Evolutionary conservation across 306 rosid species (phyloP), one percentile per base, ranked within the genome.

Genomic region (Vigna radiata): DNA sequence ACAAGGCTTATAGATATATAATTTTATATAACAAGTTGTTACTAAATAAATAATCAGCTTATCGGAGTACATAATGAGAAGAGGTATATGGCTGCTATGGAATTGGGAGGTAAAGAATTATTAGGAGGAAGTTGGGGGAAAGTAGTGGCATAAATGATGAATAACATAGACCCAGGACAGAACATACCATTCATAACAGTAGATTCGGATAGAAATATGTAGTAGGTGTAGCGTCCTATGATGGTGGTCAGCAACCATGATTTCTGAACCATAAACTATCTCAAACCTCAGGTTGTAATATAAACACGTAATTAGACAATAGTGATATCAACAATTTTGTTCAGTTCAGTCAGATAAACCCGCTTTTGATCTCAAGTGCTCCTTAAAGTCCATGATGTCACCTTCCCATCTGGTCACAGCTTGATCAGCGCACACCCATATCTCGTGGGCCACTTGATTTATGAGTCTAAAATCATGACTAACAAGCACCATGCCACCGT

Each of bases 391-490:
- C 98, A 96, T 96, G 41, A 96, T 96, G 72, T 82, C 99, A 65
- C 99, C 98, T 17, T 85, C 90, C 99, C 99, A 96, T 82, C 78
- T 81, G 79, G 97, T 92, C 78, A 96, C 96, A 19, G 90, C 71
- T 83, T 86, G 96, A 75, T 96, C 90, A 47, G 91, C 98, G 25
- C 99, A 96, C 4, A 92, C 99, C 99, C 99, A 93, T 58, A 96
- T 96, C 83, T 96, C 98, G 73, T 89, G 80, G 46, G 99, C 99
- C 1, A 96, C 98, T 80, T 96, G 99, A 85, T 96, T 96, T 61
- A 96, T 96, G 81, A 96, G 98, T 89, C 99, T 91, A 84, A 96
- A 96, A 75, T 96, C 99, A 54, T 96, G 99, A 79, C 99, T 96
- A 54, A 96, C 98, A 64, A 96, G 98, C 63, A 96, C 99, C 88